Evolutionary conservation across 2,329 filamentous ascomycete genomes (phyloP), one percentile per base, ranked within the genome.

Genomic region (Lasiodiplodia sp.): DNA sequence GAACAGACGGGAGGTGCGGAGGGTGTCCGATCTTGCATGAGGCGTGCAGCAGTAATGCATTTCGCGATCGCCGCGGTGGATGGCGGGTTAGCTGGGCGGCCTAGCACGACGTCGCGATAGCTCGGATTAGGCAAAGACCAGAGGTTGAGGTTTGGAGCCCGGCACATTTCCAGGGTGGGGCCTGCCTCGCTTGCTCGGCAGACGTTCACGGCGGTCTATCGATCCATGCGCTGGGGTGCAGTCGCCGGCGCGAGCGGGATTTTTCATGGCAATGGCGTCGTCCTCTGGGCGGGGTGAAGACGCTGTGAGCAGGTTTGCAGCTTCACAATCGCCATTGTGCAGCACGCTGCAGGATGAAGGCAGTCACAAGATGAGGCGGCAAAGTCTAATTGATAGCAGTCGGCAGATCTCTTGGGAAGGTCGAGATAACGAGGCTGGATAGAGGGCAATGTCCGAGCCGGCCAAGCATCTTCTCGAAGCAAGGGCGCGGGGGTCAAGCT

Each of bases 341-440:
- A 5, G 55, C 55, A 21, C 10, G 55, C 55, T 58, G 57, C 60
- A 64, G 60, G 44, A 52, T 52, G 23, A 21, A 44, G 14, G 44
- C n/a, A 38, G 60, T 64, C 60, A 64, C 60, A 64, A 64, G 60
- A 64, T 64, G 60, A 64, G 60, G 60, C 44, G n/a, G 28, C n/a
- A 64, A 64, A 52, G 60, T 52, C 47, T 37, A 64, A 64, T 64
- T 38, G 60, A 64, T 64, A 25, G 60, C 21, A 52, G 38, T 23
- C 38, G 44, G 60, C 60, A 63, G 60, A 64, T 64, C 60, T 51
- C 44, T 34, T 38, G 25, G 60, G 38, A 23, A 64, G 47, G 60
- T 40, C 18, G 47, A 51, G 60, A 64, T 64, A 64, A 52, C 44
- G 23, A 37, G 18, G 44, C 28, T 51, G 21, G 47, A 63, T 37